Base-by-base conservation (phyloP, 768 basidiomycete species). In the Leccinellum luteum region DNA sequence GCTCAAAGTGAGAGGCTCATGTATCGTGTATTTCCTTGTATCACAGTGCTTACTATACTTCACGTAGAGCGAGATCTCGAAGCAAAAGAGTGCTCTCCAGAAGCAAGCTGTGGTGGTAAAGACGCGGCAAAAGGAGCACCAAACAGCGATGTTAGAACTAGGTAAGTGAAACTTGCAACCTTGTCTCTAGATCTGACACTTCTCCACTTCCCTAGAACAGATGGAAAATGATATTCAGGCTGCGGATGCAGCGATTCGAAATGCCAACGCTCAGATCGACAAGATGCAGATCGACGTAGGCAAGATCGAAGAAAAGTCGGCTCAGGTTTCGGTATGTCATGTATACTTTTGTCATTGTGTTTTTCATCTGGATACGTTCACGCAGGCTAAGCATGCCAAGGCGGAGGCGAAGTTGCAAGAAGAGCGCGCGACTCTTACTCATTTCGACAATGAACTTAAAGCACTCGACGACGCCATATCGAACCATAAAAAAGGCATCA, bases 401-500 rank as follows among this genome's bases (percentile, higher is more conserved):
- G 90, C 89, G 1, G 87, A 92, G 59, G 75, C 75, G 3, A 86
- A 84, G 61, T 81, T 98, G 13, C 79, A 85, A 58, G 88, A 92
- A 61, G 97, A 98, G 71, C 86, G 88, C 21, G 93, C 92, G 6
- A 89, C 91, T 7, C 80, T 98, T 12, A 86, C 84, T 19, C 85
- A 90, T 2, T 98, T 95, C 72, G 94, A 96, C 66, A 82, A 84
- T 41, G 95, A 98, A 72, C 75, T 99, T 59, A 86, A 87, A 57
- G 86, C 85, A 31, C 85, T 98, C 1, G 92, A 95, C 30, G 79
- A 79, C 6, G 85, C 83, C 38, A 88, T 98, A 71, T 92, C 91
- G 72, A 82, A 77, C 58, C 92, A 94, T 76, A 92, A 90, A 74
- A 78, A 82, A 51, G 81, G 81, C 0, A 82, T 90, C 10, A 69